Percentiles rank a stretch among this genome's conserved stretches.
Conservation (phyloP, 2,329 filamentous ascomycete genomes). For the Botryotinia convoluta region DNA sequence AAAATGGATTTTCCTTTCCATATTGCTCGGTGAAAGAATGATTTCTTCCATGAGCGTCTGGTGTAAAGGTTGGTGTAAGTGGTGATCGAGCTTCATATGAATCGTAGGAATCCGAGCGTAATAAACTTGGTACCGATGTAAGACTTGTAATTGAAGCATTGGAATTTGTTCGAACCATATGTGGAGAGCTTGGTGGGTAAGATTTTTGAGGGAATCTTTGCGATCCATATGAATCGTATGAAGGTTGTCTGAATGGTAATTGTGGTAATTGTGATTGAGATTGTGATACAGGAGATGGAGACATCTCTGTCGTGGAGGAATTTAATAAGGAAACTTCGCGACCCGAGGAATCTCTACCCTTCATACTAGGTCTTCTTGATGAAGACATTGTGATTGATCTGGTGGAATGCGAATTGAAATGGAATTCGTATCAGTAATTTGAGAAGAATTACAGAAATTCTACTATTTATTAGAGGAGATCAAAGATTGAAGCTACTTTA, state of each 20-base stretch:
- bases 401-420: neutral
- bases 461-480: neutral
- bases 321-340: conserved; percentile 60
- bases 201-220: conserved; percentile 16
- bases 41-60: conserved; percentile 43
- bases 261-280: conserved; percentile 20
- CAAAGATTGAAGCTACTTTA: neutral
- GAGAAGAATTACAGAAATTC: neutral
- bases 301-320: conserved; percentile 38
- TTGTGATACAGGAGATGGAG: conserved; percentile 28
- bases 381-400: conserved; percentile 20
- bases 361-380: conserved; percentile 44
- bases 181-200: conserved; percentile 21
- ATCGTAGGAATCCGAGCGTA: conserved; percentile 60
- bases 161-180: conserved; percentile 29
- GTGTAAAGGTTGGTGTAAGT: conserved; percentile 49
- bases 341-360: conserved; percentile 55
- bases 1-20: neutral
- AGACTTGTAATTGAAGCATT: conserved; percentile 41
- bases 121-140: conserved; percentile 48
- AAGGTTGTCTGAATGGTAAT: conserved; percentile 8
- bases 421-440: neutral
- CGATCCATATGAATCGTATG: neutral
- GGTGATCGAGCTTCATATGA: conserved; percentile 56
- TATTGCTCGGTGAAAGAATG: conserved; percentile 27